A percentile compares a stretch with the other conserved stretches of the same genome.
These are phyloP conservation scores for Meira miltonrushii DNA, from an alignment of 1,284 basidiomycete genomes.

Conservation along the genomic window DNA sequence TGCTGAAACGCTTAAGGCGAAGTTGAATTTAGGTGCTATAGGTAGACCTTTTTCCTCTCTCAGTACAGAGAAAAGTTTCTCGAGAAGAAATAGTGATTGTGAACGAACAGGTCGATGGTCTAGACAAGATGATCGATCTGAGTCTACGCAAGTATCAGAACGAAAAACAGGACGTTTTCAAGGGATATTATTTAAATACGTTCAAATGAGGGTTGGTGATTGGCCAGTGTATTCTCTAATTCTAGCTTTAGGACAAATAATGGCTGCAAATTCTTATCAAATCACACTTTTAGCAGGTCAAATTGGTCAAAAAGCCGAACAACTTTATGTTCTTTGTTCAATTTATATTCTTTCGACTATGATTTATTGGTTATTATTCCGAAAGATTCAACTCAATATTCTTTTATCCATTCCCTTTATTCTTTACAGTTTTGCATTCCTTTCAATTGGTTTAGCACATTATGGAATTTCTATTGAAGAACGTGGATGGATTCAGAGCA, in stretches of 20 bases:
- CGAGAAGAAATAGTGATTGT: neutral
- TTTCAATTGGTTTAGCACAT: neutral
- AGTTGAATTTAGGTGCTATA: neutral
- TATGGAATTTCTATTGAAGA: neutral
- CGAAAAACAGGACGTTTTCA: too few species aligned
- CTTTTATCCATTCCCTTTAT: neutral
- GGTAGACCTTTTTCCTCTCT: neutral
- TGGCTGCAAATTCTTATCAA: constrained; percentile 7
- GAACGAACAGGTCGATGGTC: neutral
- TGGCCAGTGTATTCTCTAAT: constrained; percentile 3
- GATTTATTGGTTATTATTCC: neutral
- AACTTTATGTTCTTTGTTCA: neutral
- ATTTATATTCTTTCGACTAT: neutral
- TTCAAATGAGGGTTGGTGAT: neutral
- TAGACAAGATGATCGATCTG: neutral
- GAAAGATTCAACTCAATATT: neutral
- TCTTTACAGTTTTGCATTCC: neutral
- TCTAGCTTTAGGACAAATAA: constrained; percentile 5
- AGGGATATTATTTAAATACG: neutral
- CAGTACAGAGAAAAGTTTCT: neutral
- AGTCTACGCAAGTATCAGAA: too few species aligned
- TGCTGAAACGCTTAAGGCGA: neutral
- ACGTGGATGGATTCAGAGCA: constrained; percentile 1
- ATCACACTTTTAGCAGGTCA: constrained; percentile 2
- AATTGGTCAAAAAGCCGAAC: constrained; percentile 1